Evolutionary conservation across 441 rosid genomes (phyloP), one percentile per base, ranked within the genome.

Genomic region (Raphanus hybrid): DNA sequence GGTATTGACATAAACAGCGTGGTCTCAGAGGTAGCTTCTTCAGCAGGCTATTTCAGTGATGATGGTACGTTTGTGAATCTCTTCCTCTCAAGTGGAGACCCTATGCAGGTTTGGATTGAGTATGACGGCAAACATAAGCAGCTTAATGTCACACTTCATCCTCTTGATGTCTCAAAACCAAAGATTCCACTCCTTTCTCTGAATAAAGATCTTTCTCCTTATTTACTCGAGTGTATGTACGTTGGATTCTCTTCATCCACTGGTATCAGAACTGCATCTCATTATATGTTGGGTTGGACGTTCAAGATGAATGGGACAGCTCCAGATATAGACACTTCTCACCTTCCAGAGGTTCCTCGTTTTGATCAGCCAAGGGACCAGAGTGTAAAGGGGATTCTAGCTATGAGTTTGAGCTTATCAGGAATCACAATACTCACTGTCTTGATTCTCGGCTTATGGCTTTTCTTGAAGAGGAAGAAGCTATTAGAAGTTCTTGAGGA

Each of bases 211-310:
- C 82, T 85, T 4, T 66, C 79, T 20, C 48, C 60, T 2, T 74
- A 76, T 27, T 20, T 81, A 6, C 72, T 63, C 39, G 81, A 81
- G 7, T 74, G 3, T 45, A 85, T 85, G 85, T 78, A 83, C n/a
- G 71, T 80, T 9, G 84, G 86, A 6, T 83, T 85, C 69, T 57
- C 82, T 3, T 70, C 84, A 63, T 39, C 84, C 34, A 83, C 86
- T 1, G 81, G 84, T 11, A 0, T 1, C 1, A 20, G 39, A 37
- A 69, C 12, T 34, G 41, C 76, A 27, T 62, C 64, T 14, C 78
- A 83, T 6, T 73, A 77, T 14, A 48, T 87, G 10, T 76, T 75
- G 18, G 85, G 77, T 8, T 83, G 87, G 85, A 82, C 81, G 10
- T 83, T 85, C 5, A 76, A 61, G 39, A 58, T 74, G 2, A 70